Evolutionary conservation across 2,329 filamentous ascomycete genomes (phyloP).

Genomic region (Microcyclospora tardicrescens): DNA sequence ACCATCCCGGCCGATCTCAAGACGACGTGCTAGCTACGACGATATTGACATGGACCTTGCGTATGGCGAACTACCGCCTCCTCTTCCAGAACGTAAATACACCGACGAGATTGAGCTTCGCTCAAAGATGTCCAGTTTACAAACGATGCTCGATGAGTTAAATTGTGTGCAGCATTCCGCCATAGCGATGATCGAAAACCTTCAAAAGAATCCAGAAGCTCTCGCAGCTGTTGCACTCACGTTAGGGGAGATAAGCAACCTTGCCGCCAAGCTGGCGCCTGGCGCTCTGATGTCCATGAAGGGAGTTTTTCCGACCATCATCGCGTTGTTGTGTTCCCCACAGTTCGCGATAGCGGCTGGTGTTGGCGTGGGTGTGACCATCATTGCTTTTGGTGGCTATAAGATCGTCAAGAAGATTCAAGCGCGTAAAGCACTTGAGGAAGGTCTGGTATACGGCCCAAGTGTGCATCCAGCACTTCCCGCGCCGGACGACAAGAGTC

Average conservation of each 20-base stretch:
- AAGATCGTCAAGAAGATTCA: slow-evolving; percentile 88
- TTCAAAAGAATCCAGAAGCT: slow-evolving; percentile 74
- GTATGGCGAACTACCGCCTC: slow-evolving; percentile 69
- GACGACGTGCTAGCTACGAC: slow-evolving; percentile 26
- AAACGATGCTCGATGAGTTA: slow-evolving; percentile 69
- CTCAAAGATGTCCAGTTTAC: slow-evolving; percentile 59
- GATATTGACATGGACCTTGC: slow-evolving; percentile 83
- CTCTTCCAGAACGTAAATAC: slow-evolving; percentile 40
- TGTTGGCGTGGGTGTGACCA: slow-evolving; percentile 79
- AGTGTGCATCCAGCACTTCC: slow-evolving; percentile 6
- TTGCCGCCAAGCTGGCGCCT: slow-evolving; percentile 74
- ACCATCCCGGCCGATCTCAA: slow-evolving; percentile 6
- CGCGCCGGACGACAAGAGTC: slow-evolving; percentile 10
- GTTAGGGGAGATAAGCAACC: slow-evolving; percentile 74
- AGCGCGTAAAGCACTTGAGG: slow-evolving; percentile 26
- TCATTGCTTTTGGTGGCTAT: slow-evolving; percentile 91
- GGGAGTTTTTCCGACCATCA: slow-evolving; percentile 68
- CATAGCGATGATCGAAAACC: slow-evolving; percentile 64
- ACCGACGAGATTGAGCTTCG: slow-evolving; percentile 47
- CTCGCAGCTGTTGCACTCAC: slow-evolving; percentile 89
- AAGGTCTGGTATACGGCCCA: slow-evolving; percentile 6
- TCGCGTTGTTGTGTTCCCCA: slow-evolving; percentile 73
- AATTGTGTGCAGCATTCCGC: slow-evolving; percentile 81
- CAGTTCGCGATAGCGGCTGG: slow-evolving; percentile 91
- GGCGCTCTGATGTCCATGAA: slow-evolving; percentile 65